These are phyloP conservation scores for Xerocomus cyaneibrunnescens DNA, from an alignment of 1,284 basidiomycete species.

Conservation along the genomic window DNA sequence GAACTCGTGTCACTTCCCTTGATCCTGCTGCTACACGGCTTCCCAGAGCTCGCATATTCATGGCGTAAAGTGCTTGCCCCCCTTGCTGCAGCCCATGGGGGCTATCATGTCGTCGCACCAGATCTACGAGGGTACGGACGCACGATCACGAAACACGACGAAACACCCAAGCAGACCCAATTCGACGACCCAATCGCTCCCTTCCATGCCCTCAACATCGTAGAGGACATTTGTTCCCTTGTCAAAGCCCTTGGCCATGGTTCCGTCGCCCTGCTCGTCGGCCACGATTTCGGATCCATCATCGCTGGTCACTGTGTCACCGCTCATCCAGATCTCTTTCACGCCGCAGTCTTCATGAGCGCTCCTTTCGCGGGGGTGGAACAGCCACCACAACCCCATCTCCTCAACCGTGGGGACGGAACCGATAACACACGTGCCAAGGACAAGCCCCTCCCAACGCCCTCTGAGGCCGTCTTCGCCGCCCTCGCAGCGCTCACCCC, in stretches of 20 bases:
- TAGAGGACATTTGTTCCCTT: slow-evolving; percentile 51
- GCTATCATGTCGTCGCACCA: slow-evolving; percentile 53
- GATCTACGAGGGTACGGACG: slow-evolving; percentile 53
- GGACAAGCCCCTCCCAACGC: slow-evolving; percentile 8
- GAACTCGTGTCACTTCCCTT: slow-evolving; percentile 39
- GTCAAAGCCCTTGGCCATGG: slow-evolving; percentile 51
- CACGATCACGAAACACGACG: slow-evolving; percentile 25
- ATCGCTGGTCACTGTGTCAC: slow-evolving; percentile 54
- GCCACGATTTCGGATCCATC: slow-evolving; percentile 59
- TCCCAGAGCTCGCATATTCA: slow-evolving; percentile 64
- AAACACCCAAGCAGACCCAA: slow-evolving; percentile 25
- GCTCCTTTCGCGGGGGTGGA: slow-evolving; percentile 47
- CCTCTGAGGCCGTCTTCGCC: slow-evolving; percentile 18
- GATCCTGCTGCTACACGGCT: slow-evolving; percentile 61
- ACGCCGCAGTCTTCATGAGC: slow-evolving; percentile 58
- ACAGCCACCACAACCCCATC: slow-evolving; percentile 2
- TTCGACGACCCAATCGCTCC: slow-evolving; percentile 52
- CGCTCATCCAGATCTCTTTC: slow-evolving; percentile 55
- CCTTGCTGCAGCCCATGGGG: slow-evolving; percentile 40
- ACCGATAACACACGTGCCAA: slow-evolving; percentile 3
- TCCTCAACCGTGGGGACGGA: neutral
- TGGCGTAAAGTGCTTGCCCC: slow-evolving; percentile 59
- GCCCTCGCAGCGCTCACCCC: slow-evolving; percentile 44
- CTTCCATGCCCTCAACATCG: slow-evolving; percentile 51
- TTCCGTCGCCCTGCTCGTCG: slow-evolving; percentile 48